phyloP scores from a whole-genome alignment of 768 basidiomycete species.

The Dioszegia crocea region DNA sequence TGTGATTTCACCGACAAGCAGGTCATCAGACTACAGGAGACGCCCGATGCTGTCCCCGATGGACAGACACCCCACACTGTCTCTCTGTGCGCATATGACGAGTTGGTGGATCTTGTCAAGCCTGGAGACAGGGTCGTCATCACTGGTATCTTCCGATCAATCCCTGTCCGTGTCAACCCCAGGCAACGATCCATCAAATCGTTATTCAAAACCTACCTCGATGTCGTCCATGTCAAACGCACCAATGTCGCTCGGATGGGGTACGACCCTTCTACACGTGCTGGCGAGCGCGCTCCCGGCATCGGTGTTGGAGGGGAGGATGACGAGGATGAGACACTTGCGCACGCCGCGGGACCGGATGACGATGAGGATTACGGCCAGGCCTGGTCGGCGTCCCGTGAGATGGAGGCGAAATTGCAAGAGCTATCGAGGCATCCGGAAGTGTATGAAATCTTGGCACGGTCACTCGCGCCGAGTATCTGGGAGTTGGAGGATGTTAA shows the following conservation, averaged over 20 bases:
- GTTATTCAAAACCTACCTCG: constrained; percentile 94
- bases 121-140: constrained; percentile 89
- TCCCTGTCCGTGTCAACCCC: constrained; percentile 92
- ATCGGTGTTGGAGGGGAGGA: constrained; percentile 63
- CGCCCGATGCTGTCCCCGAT: constrained; percentile 94
- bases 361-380: constrained; percentile 50
- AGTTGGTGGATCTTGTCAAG: constrained; percentile 91
- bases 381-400: constrained; percentile 53
- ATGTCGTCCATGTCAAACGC: constrained; percentile 85
- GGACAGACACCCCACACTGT: constrained; percentile 98
- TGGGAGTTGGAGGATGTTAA: constrained; percentile 99
- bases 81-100: constrained; percentile 94
- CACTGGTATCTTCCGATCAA: constrained; percentile 89
- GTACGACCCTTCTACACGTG: constrained; percentile 71
- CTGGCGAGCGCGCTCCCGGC: constrained; percentile 59
- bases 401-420: constrained; percentile 72
- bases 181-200: constrained; percentile 86
- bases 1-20: constrained; percentile 95
- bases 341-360: constrained; percentile 27
- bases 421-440: constrained; percentile 71
- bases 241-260: constrained; percentile 63
- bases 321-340: constrained; percentile 59
- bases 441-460: constrained; percentile 77
- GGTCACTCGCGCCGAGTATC: constrained; percentile 87
- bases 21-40: constrained; percentile 91